These are phyloP conservation scores for Zarea fungicola DNA, from an alignment of 2,329 filamentous ascomycete species.

Conservation along the genomic window DNA sequence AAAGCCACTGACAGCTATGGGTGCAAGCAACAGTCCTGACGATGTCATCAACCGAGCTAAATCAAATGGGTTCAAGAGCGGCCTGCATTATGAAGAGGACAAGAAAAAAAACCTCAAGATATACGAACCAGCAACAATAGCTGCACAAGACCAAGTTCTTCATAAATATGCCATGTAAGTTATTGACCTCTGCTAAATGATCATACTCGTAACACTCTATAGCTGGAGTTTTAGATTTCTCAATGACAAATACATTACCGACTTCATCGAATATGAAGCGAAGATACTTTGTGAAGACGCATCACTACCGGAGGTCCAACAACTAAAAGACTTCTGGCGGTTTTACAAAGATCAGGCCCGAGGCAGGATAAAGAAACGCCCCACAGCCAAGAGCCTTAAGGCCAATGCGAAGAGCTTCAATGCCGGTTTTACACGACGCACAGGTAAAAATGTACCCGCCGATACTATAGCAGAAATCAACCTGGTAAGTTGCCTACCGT, in stretches of 20 bases:
- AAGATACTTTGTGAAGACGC: background rate
- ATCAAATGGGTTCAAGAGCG: background rate
- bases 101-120: background rate
- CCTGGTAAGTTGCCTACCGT: background rate
- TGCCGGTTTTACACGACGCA: conserved; percentile 4
- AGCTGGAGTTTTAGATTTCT: background rate
- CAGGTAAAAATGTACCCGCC: background rate
- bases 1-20: background rate
- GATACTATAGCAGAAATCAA: background rate
- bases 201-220: background rate
- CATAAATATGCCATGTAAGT: background rate
- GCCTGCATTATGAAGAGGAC: background rate
- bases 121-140: background rate
- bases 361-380: background rate
- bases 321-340: conserved; percentile 4
- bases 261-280: background rate
- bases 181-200: background rate
- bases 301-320: background rate
- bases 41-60: background rate
- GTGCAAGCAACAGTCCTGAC: background rate
- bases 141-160: background rate
- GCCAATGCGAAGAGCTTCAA: conserved; percentile 3
- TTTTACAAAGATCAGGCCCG: conserved; percentile 4
- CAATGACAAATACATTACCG: background rate
- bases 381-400: background rate